Evolutionary conservation across 2,329 filamentous ascomycete species (phyloP).

Genomic region (Geosmithia putterillii): DNA sequence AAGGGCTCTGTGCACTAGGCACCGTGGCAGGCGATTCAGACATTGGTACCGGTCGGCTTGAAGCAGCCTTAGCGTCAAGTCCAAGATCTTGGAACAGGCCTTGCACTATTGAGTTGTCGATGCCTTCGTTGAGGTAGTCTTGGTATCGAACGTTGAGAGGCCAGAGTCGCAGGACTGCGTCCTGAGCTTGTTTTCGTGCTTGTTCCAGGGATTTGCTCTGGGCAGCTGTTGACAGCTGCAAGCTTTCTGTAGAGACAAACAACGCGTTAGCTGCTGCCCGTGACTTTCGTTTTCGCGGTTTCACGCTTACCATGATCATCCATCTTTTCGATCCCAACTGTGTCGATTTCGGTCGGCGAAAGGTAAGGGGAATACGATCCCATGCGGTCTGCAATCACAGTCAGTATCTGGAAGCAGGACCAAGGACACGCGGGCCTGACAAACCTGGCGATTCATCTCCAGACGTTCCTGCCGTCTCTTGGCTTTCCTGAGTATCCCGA

Average conservation of each 20-base stretch:
- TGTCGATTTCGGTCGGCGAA: constrained; percentile 33
- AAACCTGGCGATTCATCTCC: not conserved
- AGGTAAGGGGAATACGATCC: constrained; percentile 40
- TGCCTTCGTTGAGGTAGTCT: constrained; percentile 60
- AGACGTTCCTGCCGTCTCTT: constrained; percentile 1
- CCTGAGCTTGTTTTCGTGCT: constrained; percentile 47
- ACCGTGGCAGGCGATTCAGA: not conserved
- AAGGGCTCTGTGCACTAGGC: not conserved
- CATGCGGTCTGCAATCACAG: constrained; percentile 22
- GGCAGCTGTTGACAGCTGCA: not conserved
- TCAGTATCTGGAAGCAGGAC: not conserved
- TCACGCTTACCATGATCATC: not conserved
- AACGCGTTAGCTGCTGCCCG: not conserved
- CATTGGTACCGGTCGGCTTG: not conserved
- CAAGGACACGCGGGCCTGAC: not conserved
- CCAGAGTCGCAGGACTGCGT: constrained; percentile 53
- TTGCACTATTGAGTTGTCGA: constrained; percentile 50
- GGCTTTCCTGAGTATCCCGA: too few relatives aligned
- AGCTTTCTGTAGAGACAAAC: not conserved
- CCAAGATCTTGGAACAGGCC: constrained; percentile 58
- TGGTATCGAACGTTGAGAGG: constrained; percentile 60
- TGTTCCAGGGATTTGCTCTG: constrained; percentile 14
- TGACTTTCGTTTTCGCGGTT: not conserved
- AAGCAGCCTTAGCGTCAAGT: constrained; percentile 27
- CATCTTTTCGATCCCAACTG: not conserved